Evolutionary conservation across 2,329 filamentous ascomycete genomes (phyloP), one percentile per base, ranked within the genome.

Genomic region (Malbranchea zuffiana): DNA sequence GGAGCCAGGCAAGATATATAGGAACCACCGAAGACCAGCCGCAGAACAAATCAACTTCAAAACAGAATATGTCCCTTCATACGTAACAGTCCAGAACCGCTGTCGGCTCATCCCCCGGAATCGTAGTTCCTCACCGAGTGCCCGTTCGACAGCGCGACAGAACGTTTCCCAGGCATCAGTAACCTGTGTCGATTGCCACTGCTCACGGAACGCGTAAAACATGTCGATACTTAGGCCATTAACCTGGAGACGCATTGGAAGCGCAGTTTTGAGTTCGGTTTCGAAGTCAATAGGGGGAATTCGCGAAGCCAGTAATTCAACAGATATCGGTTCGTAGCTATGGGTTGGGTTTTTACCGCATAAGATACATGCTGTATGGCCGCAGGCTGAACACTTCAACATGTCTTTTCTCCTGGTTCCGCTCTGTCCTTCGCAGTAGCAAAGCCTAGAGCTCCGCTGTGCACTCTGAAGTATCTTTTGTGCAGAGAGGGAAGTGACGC

Each of bases 261-360:
- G 37, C 8, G 51, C 47, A 2, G 50, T 44, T 38, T 62, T 64
- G 42, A 74, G 55, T 3, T 52, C 42, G 1, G 50, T 49, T 18
- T 66, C 56, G 46, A 76, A 74, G 0, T 56, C 49, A 15, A 54
- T 46, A 0, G 70, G 68, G 5, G 50, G 35, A 11, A 50, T 47
- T 5, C 69, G 63, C 4, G 36, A 27, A 12, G 49, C 47, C 6
- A 69, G 61, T 4, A 40, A 24, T 6, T 51, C 32, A 8, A 21
- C 24, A n/a, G 33, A 26, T 34, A 53, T 48, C 19, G 39, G 38
- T 16, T 48, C 10, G 39, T 71, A 74, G 3, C 50, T 44, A 44
- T 75, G 72, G 5, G 47, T 44, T 0, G 75, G 75, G 26, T 74
- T 75, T 2, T 66, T 66, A 2, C 63, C 67, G 45, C 74, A 79